Base-by-base conservation (phyloP, 768 basidiomycete species). In the Rhizopogon salebrosus region DNA sequence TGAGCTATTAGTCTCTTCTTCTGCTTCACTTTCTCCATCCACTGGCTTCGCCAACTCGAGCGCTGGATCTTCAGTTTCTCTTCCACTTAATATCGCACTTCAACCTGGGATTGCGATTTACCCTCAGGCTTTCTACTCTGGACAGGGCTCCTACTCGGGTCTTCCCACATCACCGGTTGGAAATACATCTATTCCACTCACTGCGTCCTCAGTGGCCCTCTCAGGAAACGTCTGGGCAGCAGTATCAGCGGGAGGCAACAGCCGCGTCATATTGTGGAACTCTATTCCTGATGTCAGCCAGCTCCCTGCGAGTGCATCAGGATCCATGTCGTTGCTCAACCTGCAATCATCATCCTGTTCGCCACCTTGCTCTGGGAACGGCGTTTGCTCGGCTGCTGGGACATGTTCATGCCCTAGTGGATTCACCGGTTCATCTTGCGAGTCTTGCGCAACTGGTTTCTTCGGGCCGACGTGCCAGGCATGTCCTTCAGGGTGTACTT, bases 381-480 rank as follows among this genome's bases (percentile, higher is more conserved):
- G 90, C 10, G 70, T 86, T 6, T 95, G 92, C 61, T 80, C 84
- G 0, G 66, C 83, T 0, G 78, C 80, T 0, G 88, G 87, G 8
- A 80, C 77, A 13, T 95, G 92, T 61, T 68, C 73, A 0, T 95
- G 92, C 60, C 76, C 82, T 0, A 54, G 80, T 2, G 89, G 89
- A 0, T 95, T 93, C 65, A 82, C 77, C 0, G 92, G 92, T 3
- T 65, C 83, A 4, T 83, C 85, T 0, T 95, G 93, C 70, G 91
- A 94, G 64, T 72, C 80, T 0, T 95, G 92, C 59, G 75, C 81
- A 1, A 31, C 75, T 5, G 88, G 88, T 0, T 86, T 86, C 67
- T 95, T 88, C 60, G 92, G 92, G 0, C 75, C 84, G 1, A 73
- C 67, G 0, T 95, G 92, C 63, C 71, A 81, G 50, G 64, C 83